Percentiles rank a stretch among this genome's conserved stretches.
Conservation (phyloP, 306 rosid species). For the cucumber (Cucumis sativus) region Cucumber_9930_V3 NC_026660.2:16923501-16924000, state of each 20-base stretch:
- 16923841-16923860: too few species aligned
- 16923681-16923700: not conserved
- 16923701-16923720: not conserved
- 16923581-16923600: slow-evolving; percentile 23
- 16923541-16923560: slow-evolving; percentile 48
- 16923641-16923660: slow-evolving; percentile 8
- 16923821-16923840: too few species aligned
- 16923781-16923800: not conserved
- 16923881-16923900: too few species aligned
- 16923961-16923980: too few species aligned
- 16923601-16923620: slow-evolving; percentile 8
- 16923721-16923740: not conserved
- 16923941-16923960: too few species aligned
- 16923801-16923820: too few species aligned
- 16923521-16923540: slow-evolving; percentile 50
- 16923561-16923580: slow-evolving; percentile 50
- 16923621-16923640: slow-evolving; percentile 16
- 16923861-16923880: too few species aligned
- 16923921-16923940: too few species aligned
- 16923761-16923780: not conserved
- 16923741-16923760: not conserved
- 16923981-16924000: too few species aligned
- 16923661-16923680: slow-evolving; percentile 15
- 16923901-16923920: too few species aligned
- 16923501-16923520: slow-evolving; percentile 26